Evolutionary conservation across 176 grass and related monocot species (phyloP), one percentile per base, ranked within the genome.

Genomic region (Bolboschoenus planiculmis): DNA sequence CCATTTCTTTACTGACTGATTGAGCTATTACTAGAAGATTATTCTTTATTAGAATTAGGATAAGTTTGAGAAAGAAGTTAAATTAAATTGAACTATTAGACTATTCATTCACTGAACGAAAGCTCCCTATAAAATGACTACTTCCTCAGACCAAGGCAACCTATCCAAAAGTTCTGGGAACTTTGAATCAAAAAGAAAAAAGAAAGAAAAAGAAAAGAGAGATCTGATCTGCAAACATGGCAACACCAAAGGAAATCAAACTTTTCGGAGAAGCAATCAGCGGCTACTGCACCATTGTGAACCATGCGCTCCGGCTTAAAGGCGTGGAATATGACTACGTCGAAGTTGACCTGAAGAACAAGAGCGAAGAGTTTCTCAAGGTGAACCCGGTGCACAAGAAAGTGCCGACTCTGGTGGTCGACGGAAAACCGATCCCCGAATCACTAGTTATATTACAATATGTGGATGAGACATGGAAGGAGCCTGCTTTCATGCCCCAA

Each of bases 341-440:
- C 2, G 56, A 85, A 33, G 87, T 81, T 23, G 83, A 89, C 55
- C 83, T 85, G 13, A 46, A 83, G 30, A 89, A 89, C 78, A 89
- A 85, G 87, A 85, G 83, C 10, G 56, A 89, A 73, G 66, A n/a
- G 57, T 81, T 89, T 43, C 83, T 89, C 36, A 46, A 30, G 40
- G n/a, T 85, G 48, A 82, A 89, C 24, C 87, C 83, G 1, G 87
- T 85, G 31, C 18, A 89, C 57, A 89, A 89, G 65, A 89, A 89
- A 68, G 87, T 89, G 15, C 87, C 87, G 15, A 42, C 81, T 57
- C 83, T 89, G 4, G 83, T 60, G 23, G 67, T 89, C 8, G 83
- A 85, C 20, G 83, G 87, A 3, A 56, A 78, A 33, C 83, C 87
- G 0, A 34, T 89, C 1, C 36, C 83, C 0, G 87, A 89, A 30